These are phyloP conservation scores for Morella rubra DNA, from an alignment of 306 rosid genomes.

Conservation along the genomic window DNA sequence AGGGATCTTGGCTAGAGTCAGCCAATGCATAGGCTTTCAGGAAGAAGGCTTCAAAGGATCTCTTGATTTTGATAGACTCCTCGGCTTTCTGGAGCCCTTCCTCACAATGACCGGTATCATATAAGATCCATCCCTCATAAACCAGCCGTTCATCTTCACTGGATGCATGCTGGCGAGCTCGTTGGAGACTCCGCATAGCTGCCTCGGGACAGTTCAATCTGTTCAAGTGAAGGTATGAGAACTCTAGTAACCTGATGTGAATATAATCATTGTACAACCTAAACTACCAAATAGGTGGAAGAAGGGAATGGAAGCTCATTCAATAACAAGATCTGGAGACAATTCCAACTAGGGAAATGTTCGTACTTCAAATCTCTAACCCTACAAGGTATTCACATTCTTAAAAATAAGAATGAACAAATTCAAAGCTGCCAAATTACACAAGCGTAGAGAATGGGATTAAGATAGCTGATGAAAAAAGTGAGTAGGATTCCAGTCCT, in stretches of 20 bases:
- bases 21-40: conserved; percentile 93
- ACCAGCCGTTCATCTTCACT: conserved; percentile 79
- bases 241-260: conserved; percentile 18
- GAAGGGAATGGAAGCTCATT: conserved; percentile 11
- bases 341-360: neutral
- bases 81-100: conserved; percentile 89
- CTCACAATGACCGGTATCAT: conserved; percentile 86
- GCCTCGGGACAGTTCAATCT: conserved; percentile 92
- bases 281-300: conserved; percentile 22
- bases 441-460: neutral
- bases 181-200: conserved; percentile 85
- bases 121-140: conserved; percentile 93
- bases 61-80: conserved; percentile 76
- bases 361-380: too few species aligned
- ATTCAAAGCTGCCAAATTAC: neutral
- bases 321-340: conserved; percentile 17
- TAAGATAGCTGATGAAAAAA: neutral
- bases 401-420: neutral
- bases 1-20: conserved; percentile 72
- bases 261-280: conserved; percentile 2
- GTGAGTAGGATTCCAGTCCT: neutral
- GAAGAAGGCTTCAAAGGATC: conserved; percentile 93
- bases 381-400: neutral
- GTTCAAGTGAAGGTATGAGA: conserved; percentile 32
- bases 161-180: conserved; percentile 87